Evolutionary conservation across 352 stramenopile species (phyloP), one percentile per base, ranked within the genome.

Genomic region (Phytophthora cryptogea): DNA sequence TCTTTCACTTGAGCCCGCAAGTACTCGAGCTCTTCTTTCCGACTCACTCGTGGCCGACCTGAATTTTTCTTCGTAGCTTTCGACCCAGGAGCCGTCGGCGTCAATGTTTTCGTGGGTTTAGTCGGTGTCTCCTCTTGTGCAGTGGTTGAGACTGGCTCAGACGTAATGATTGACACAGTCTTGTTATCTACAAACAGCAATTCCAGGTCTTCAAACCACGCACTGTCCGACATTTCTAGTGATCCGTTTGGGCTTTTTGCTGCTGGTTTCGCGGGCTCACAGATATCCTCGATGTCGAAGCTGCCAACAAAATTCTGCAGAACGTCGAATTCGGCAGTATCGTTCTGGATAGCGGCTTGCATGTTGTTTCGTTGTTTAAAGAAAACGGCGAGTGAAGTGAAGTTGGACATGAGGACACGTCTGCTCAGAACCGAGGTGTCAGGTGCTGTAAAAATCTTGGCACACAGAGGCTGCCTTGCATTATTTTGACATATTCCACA

Each of bases 1-100:
- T 68, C 48, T 14, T 45, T 61, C 32, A 71, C 58, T 20, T 76
- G 72, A 17, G 57, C 35, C 4, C 70, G 56, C 53, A 78, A 44
- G 35, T 68, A 67, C 31, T 66, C 48, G 9, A 70, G 43, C 36
- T 66, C 62, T 4, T 70, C 44, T 30, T 66, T 70, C 1, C 48
- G 54, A 31, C 41, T 70, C 16, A 66, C 36, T 7, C 61, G 48
- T 14, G 40, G 23, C 35, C 54, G 36, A 13, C 40, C 17, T 23
- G 23, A 36, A 2, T 5, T 13, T 9, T 37, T 59, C 41, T 31
- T 68, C n/a, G 30, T 36, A 30, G 20, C 13, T 26, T 40, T 49
- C 1, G 16, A 17, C 1, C 10, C 27, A 13, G n/a, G 27, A 23
- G 10, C 37, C 30, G 17, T 8, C 6, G 32, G 8, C 6, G 44